A percentile compares a stretch with the other conserved stretches of the same genome.
Evolutionary conservation across 768 basidiomycete genomes (phyloP).

Genomic region (Mycena rosella): DNA sequence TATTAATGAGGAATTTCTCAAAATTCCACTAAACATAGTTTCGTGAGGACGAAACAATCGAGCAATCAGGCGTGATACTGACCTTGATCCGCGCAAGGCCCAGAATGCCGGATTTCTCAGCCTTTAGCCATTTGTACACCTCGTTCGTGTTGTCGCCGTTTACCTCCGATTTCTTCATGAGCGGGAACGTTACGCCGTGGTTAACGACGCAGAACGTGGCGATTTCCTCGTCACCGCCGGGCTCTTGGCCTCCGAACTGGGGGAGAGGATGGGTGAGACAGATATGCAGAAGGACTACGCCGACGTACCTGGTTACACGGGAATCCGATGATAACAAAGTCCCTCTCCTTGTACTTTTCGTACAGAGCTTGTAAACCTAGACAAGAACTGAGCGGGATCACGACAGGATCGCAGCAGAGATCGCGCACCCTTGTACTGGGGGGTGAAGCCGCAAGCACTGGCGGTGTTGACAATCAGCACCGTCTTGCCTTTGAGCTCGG

Average conservation of each 20-base stretch:
- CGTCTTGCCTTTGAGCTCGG: conserved; percentile 79
- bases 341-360: conserved; percentile 84
- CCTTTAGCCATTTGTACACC: conserved; percentile 89
- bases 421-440: conserved; percentile 75
- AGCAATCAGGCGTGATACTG: conserved; percentile 8
- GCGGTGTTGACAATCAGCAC: conserved; percentile 86
- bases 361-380: conserved; percentile 83
- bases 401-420: neutral
- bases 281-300: neutral
- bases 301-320: conserved; percentile 85
- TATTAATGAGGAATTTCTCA: conserved; percentile 89
- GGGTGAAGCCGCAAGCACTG: conserved; percentile 86
- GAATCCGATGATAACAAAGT: conserved; percentile 87
- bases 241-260: conserved; percentile 90
- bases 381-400: conserved; percentile 4
- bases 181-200: conserved; percentile 90
- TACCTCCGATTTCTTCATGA: conserved; percentile 95
- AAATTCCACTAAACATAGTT: conserved; percentile 82
- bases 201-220: conserved; percentile 81
- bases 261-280: conserved; percentile 1
- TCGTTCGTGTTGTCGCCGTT: conserved; percentile 89
- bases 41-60: neutral
- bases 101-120: conserved; percentile 78
- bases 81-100: conserved; percentile 85
- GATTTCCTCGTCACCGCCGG: conserved; percentile 82